These are phyloP conservation scores for Iris macrosiphon DNA, from an alignment of 106 monocot genomes.

Conservation along the genomic window DNA sequence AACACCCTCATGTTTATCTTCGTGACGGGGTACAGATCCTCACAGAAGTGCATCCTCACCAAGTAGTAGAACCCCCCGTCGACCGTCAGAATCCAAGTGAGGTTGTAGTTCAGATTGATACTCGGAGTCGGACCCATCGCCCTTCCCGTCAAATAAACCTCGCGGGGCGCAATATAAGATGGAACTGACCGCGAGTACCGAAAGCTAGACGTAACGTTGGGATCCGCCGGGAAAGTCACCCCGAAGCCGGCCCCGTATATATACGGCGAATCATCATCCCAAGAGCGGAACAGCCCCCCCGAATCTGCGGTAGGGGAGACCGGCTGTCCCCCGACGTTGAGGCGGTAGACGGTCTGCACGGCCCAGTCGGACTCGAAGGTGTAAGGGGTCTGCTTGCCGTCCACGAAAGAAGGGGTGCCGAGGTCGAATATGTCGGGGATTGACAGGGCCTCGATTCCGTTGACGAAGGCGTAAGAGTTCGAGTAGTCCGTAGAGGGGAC, in stretches of 20 bases:
- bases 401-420: neutral
- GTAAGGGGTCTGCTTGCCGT: neutral
- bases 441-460: slow-evolving; percentile 56
- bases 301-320: slow-evolving; percentile 26
- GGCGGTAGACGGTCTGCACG: slow-evolving; percentile 34
- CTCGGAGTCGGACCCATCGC: slow-evolving; percentile 43
- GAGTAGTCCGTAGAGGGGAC: slow-evolving; percentile 6
- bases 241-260: slow-evolving; percentile 36
- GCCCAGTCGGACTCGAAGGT: neutral
- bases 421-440: slow-evolving; percentile 30
- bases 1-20: slow-evolving; percentile 34
- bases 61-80: slow-evolving; percentile 43
- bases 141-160: slow-evolving; percentile 34
- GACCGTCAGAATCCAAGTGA: slow-evolving; percentile 45
- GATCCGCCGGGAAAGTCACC: slow-evolving; percentile 5
- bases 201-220: slow-evolving; percentile 15
- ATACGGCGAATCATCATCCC: slow-evolving; percentile 44
- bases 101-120: slow-evolving; percentile 49
- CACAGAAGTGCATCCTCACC: slow-evolving; percentile 38
- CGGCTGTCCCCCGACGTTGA: slow-evolving; percentile 51
- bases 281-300: slow-evolving; percentile 22
- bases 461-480: slow-evolving; percentile 43
- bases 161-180: slow-evolving; percentile 20
- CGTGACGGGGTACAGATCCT: slow-evolving; percentile 28
- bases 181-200: neutral